Evolutionary conservation across 495 filamentous ascomycete genomes (phyloP), one percentile per base, ranked within the genome.

Genomic region (Aspergillus steynii): DNA sequence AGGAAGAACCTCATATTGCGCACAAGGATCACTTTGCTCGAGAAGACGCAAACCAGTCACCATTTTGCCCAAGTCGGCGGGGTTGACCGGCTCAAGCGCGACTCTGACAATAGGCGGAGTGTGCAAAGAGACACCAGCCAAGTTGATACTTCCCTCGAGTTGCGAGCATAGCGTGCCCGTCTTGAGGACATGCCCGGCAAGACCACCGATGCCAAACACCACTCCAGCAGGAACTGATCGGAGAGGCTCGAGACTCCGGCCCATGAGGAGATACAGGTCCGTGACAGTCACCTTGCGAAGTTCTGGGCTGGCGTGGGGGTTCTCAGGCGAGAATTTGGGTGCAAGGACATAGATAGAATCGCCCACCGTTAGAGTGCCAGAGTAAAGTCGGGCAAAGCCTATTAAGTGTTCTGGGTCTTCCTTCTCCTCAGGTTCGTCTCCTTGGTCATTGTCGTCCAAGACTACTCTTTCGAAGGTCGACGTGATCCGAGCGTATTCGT

Each of bases 221-320:
- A 95, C 92, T 31, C 95, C 95, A 26, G 95, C 94, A 3, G 95
- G 93, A 0, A 98, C 93, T 0, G 90, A 90, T 48, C 83, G 78
- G 3, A 99, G 84, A 0, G 88, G 82, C 66, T 98, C 95, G 1
- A 99, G 82, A 61, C 89, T 87, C 48, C 93, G 83, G 37, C 95
- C 95, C 95, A 99, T 99, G 53, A 99, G 82, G 62, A 98, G 88
- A 75, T 99, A 99, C 25, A 99, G 79, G 5, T 91, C 90, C 29
- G 87, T 93, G 32, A 99, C 87, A 1, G 83, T 93, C 42, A 94
- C 87, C 71, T 93, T 93, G 65, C 88, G 82, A 0, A 93, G 92
- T 60, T 90, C 88, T 0, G 92, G 92, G 34, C 81, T 80, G 6
- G 86, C 84, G 65, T 92, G 85, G 1, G 94, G 92, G 58, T 88